phyloP scores from a whole-genome alignment of 176 grass and related monocot genomes.

The Cenchrus fungigraminus region DNA sequence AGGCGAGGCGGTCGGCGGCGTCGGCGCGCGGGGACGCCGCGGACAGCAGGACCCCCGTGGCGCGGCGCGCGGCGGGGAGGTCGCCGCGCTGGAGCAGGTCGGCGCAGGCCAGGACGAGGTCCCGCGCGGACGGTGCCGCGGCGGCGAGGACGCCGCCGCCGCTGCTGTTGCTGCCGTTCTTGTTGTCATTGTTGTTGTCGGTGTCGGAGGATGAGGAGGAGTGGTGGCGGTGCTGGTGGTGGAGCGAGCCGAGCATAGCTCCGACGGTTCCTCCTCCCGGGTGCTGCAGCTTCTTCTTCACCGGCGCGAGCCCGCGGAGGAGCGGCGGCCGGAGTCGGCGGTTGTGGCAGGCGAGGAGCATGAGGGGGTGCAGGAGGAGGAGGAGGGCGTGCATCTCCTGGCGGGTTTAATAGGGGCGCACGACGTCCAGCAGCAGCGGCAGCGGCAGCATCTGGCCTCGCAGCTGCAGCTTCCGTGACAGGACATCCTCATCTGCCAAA shows the following conservation, averaged over 20 bases:
- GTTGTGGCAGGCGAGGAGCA: slow-evolving; percentile 33
- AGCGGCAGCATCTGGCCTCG: slow-evolving; percentile 63
- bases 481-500: slow-evolving; percentile 97
- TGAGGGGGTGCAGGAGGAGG: slow-evolving; percentile 39
- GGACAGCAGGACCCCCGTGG: slow-evolving; percentile 59
- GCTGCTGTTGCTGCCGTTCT: neutral
- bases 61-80: slow-evolving; percentile 53
- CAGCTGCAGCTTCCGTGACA: slow-evolving; percentile 91
- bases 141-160: neutral
- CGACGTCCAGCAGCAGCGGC: slow-evolving; percentile 30
- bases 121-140: slow-evolving; percentile 48
- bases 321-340: slow-evolving; percentile 36
- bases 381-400: slow-evolving; percentile 45
- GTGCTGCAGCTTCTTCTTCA: neutral
- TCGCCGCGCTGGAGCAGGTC: slow-evolving; percentile 75
- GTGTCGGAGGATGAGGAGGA: slow-evolving; percentile 53
- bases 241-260: slow-evolving; percentile 86
- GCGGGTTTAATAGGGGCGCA: slow-evolving; percentile 61
- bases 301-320: neutral
- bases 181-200: slow-evolving; percentile 29
- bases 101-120: slow-evolving; percentile 72
- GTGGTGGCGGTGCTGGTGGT: slow-evolving; percentile 38
- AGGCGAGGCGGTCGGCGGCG: slow-evolving; percentile 68
- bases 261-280: neutral
- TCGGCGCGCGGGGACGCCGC: slow-evolving; percentile 64